A percentile compares a stretch with the other conserved stretches of the same genome.
phyloP scores from a whole-genome alignment of 371 early-diverging fungal species.

The Rhizopus sp. region DNA sequence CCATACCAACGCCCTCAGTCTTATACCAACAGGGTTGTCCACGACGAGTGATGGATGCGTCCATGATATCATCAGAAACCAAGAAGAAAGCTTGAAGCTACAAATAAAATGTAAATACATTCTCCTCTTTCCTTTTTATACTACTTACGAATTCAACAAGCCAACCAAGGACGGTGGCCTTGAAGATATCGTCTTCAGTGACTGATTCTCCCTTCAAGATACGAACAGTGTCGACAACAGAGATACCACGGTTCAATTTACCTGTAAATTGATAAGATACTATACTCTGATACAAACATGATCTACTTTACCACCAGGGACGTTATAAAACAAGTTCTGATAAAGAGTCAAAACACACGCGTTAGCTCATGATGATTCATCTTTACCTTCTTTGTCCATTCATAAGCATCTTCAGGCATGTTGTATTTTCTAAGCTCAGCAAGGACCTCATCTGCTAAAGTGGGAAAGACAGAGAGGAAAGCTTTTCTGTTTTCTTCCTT shows the following conservation, averaged over 20 bases:
- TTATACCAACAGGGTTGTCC: slow-evolving; percentile 97
- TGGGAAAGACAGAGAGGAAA: slow-evolving; percentile 61
- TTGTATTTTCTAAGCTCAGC: slow-evolving; percentile 64
- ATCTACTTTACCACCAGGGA: slow-evolving; percentile 69
- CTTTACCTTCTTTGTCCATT: slow-evolving; percentile 64
- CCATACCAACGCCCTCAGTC: slow-evolving; percentile 77
- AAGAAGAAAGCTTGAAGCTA: slow-evolving; percentile 98
- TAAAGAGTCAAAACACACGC: neutral
- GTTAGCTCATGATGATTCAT: neutral
- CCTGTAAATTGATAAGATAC: slow-evolving; percentile 45
- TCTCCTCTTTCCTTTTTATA: neutral
- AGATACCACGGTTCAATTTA: slow-evolving; percentile 96
- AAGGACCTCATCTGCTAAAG: slow-evolving; percentile 63
- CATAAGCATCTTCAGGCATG: slow-evolving; percentile 74
- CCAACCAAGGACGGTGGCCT: slow-evolving; percentile 94
- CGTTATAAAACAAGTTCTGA: slow-evolving; percentile 76
- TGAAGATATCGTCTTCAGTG: slow-evolving; percentile 80
- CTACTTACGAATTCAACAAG: slow-evolving; percentile 85
- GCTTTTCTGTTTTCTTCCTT: slow-evolving; percentile 61
- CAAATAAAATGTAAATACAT: neutral
- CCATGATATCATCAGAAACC: slow-evolving; percentile 98
- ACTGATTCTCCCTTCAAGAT: slow-evolving; percentile 74
- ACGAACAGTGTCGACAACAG: slow-evolving; percentile 87
- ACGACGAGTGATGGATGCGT: slow-evolving; percentile 91
- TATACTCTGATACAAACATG: neutral